phyloP scores from a whole-genome alignment of 2,329 filamentous ascomycete genomes.

The Hypoxylon rubiginosum region DNA sequence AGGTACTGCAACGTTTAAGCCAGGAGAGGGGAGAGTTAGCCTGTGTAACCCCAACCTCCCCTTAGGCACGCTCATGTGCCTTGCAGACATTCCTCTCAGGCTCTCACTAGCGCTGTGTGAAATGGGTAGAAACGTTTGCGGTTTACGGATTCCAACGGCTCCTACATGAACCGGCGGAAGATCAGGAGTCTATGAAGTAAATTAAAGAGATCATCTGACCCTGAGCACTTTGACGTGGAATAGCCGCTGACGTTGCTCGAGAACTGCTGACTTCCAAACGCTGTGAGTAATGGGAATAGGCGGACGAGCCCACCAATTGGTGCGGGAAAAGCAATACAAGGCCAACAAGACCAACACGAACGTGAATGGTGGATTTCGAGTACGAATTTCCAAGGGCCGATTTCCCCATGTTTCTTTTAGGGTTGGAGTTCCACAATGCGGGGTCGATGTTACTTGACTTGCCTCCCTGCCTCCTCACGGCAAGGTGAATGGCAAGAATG shows the following conservation, averaged over 20 bases:
- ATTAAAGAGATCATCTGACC: constrained; percentile 1
- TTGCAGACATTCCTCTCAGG: constrained; percentile 33
- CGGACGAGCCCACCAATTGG: constrained; percentile 17
- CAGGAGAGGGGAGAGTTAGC: constrained; percentile 9
- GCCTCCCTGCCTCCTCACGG: constrained; percentile 11
- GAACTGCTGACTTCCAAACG: constrained; percentile 10
- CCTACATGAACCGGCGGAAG: neutral
- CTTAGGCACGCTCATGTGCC: constrained; percentile 22
- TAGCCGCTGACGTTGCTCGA: constrained; percentile 17
- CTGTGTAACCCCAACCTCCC: constrained; percentile 35
- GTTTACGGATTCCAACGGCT: constrained; percentile 16
- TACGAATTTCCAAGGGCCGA: constrained; percentile 29
- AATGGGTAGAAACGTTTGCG: neutral
- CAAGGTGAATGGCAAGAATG: constrained; percentile 8
- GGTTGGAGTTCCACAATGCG: constrained; percentile 32
- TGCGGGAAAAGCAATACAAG: constrained; percentile 20
- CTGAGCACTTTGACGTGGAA: constrained; percentile 3
- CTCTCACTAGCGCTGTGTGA: constrained; percentile 11
- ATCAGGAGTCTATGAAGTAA: neutral
- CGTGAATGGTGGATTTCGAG: constrained; percentile 36
- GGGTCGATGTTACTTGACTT: constrained; percentile 24
- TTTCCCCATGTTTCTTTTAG: constrained; percentile 28
- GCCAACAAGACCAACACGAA: constrained; percentile 4
- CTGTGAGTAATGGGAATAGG: neutral
- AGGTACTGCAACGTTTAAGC: constrained; percentile 21